Conservation (phyloP, 2,329 filamentous ascomycete species). For the Xylariaceae sp. region DNA sequence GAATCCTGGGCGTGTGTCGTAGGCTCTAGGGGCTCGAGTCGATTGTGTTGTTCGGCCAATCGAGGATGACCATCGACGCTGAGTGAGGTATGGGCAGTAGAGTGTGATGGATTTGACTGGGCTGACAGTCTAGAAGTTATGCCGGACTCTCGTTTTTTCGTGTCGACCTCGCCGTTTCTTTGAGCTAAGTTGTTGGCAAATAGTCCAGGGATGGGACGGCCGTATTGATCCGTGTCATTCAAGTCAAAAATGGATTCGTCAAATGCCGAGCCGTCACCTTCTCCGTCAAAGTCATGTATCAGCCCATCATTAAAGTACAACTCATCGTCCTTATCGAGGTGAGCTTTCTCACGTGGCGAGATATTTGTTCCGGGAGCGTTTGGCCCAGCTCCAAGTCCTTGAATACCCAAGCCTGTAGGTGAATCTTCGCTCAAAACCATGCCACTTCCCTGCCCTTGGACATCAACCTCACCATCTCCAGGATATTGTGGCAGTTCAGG, state of each 20-base stretch:
- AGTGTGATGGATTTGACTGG: slow-evolving; percentile 41
- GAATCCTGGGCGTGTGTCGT: slow-evolving; percentile 16
- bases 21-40: slow-evolving; percentile 6
- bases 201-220: slow-evolving; percentile 55
- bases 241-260: slow-evolving; percentile 73
- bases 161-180: slow-evolving; percentile 33
- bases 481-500: slow-evolving; percentile 25
- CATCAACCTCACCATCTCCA: slow-evolving; percentile 1
- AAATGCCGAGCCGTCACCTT: slow-evolving; percentile 55
- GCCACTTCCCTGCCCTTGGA: slow-evolving; percentile 6
- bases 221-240: slow-evolving; percentile 60
- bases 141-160: slow-evolving; percentile 45
- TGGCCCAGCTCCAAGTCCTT: slow-evolving; percentile 21
- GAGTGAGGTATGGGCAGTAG: slow-evolving; percentile 52
- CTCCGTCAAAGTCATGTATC: slow-evolving; percentile 48
- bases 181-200: slow-evolving; percentile 52
- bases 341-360: slow-evolving; percentile 6
- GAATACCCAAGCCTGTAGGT: slow-evolving; percentile 42
- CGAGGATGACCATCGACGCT: slow-evolving; percentile 33
- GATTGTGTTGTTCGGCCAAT: slow-evolving; percentile 10
- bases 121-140: slow-evolving; percentile 42
- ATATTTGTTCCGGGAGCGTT: slow-evolving; percentile 16
- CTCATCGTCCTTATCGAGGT: slow-evolving; percentile 49
- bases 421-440: slow-evolving; percentile 18
- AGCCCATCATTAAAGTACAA: slow-evolving; percentile 67